Evolutionary conservation across 805 yeast species (phyloP).

Genomic region (Zygosaccharomyces gambellarensis): DNA sequence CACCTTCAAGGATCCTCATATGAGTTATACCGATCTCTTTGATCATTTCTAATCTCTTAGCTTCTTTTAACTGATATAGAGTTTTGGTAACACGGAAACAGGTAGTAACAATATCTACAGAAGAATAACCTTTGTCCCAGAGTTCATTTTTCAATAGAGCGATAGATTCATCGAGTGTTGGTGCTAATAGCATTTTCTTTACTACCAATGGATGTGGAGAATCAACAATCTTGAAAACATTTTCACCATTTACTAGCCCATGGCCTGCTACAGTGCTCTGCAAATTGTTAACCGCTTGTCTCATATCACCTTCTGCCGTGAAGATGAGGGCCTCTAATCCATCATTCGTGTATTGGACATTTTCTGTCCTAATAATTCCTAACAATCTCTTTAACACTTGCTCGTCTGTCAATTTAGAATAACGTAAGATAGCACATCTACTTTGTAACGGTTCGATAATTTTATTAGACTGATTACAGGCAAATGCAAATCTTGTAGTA

Average conservation of each 20-base stretch:
- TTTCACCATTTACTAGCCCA: slow-evolving; percentile 82
- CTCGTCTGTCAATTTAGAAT: slow-evolving; percentile 72
- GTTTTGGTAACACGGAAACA: slow-evolving; percentile 84
- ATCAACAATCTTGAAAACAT: slow-evolving; percentile 92
- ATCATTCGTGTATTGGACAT: slow-evolving; percentile 75
- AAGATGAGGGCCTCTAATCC: slow-evolving; percentile 90
- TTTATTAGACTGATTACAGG: slow-evolving; percentile 90
- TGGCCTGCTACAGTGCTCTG: slow-evolving; percentile 95
- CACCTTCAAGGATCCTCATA: slow-evolving; percentile 91
- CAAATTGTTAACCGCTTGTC: slow-evolving; percentile 92
- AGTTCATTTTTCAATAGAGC: slow-evolving; percentile 53
- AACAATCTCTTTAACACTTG: slow-evolving; percentile 75
- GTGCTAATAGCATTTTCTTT: slow-evolving; percentile 56
- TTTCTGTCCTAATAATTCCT: slow-evolving; percentile 64
- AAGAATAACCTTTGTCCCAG: slow-evolving; percentile 89
- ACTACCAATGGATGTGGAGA: slow-evolving; percentile 91
- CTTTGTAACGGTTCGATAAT: slow-evolving; percentile 96
- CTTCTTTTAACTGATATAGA: slow-evolving; percentile 62
- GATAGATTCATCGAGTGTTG: slow-evolving; percentile 61
- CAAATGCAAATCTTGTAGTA: slow-evolving; percentile 96
- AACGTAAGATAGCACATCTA: slow-evolving; percentile 91
- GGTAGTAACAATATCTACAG: slow-evolving; percentile 87
- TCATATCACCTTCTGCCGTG: slow-evolving; percentile 98
- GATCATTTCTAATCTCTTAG: slow-evolving; percentile 65
- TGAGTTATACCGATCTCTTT: slow-evolving; percentile 87